Percentiles rank a stretch among this genome's conserved stretches.
Evolutionary conservation across 2,329 filamentous ascomycete genomes (phyloP).

Genomic region (Chrysoporthe deuterocubensis): DNA sequence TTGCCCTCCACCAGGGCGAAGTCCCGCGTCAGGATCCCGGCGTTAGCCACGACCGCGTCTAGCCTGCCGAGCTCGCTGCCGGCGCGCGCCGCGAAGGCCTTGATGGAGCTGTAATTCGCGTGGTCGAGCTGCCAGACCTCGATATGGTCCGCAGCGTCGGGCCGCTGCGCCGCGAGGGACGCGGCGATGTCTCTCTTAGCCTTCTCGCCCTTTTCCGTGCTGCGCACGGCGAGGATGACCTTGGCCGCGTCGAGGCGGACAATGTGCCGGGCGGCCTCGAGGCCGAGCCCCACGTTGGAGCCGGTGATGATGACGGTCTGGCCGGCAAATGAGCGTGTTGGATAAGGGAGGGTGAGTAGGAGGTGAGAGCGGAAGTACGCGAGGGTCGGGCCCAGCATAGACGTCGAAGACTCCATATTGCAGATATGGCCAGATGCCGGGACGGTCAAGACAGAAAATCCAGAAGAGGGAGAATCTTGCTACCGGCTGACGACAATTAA

Average conservation of each 20-base stretch:
- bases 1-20: background rate
- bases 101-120: conserved; percentile 40
- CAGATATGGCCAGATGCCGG: no score
- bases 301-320: conserved; percentile 32
- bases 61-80: conserved; percentile 23
- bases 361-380: conserved; percentile 27
- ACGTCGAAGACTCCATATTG: no score
- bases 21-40: conserved; percentile 33
- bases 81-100: conserved; percentile 40
- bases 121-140: conserved; percentile 48
- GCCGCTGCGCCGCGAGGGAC: conserved; percentile 26
- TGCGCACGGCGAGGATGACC: conserved; percentile 46
- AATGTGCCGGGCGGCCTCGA: conserved; percentile 33
- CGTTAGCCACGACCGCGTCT: conserved; percentile 46
- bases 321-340: conserved; percentile 25
- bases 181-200: conserved; percentile 34
- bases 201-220: conserved; percentile 34
- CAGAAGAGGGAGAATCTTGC: no score
- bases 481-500: no score
- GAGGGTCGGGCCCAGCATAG: no score
- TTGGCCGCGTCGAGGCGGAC: conserved; percentile 38
- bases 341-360: conserved; percentile 26
- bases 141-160: conserved; percentile 34
- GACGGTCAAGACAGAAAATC: no score
- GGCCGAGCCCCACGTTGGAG: conserved; percentile 31